phyloP scores from a whole-genome alignment of 106 monocot species.

The Platanthera zijinensis region DNA sequence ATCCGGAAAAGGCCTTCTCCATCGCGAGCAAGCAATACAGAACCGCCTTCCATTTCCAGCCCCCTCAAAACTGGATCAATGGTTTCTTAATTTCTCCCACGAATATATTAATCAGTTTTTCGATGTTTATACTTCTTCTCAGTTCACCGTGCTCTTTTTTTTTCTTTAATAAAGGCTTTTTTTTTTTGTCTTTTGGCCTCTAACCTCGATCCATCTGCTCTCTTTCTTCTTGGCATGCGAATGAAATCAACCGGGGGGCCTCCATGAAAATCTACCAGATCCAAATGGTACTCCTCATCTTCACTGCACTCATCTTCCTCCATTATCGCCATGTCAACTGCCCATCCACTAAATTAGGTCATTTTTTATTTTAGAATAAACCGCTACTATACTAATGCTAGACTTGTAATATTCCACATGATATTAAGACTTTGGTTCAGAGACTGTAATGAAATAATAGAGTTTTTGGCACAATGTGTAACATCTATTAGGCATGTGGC shows the following conservation, averaged over 20 bases:
- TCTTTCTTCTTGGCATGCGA: neutral
- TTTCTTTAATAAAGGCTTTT: neutral
- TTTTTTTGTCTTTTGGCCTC: neutral
- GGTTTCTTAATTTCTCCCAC: neutral
- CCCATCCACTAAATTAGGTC: too few species aligned
- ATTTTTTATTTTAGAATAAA: too few species aligned
- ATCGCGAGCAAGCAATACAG: slow-evolving; percentile 13
- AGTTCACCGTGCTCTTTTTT: neutral
- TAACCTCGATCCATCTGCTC: neutral
- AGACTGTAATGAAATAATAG: too few species aligned
- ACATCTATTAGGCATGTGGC: too few species aligned
- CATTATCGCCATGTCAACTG: neutral
- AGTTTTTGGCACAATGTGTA: too few species aligned
- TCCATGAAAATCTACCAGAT: slow-evolving; percentile 2
- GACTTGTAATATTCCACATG: too few species aligned
- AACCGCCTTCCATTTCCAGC: slow-evolving; percentile 42
- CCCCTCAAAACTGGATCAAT: slow-evolving; percentile 32
- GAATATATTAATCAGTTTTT: too few species aligned
- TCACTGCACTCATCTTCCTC: neutral
- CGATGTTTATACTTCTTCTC: neutral
- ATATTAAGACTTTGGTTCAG: too few species aligned
- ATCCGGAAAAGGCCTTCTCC: neutral
- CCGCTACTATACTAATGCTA: too few species aligned
- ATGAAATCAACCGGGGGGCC: neutral
- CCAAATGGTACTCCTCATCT: neutral